Conservation (phyloP, 169 alveolate genomes). For the Babesia bigemina region DNA sequence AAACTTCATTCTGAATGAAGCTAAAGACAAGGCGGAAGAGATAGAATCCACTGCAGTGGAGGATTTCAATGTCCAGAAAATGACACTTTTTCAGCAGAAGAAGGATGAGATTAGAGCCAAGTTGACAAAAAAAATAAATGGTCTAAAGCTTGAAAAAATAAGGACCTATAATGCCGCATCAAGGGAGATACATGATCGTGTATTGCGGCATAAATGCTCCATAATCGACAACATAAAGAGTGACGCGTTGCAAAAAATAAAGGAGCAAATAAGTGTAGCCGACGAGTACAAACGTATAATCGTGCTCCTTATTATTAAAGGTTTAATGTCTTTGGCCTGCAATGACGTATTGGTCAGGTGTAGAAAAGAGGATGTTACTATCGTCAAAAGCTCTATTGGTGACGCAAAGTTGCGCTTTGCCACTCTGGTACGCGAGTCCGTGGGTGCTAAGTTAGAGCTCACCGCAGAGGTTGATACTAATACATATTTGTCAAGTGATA, state of each 20-base stretch:
- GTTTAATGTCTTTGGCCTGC: constrained; percentile 77
- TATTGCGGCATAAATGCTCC: constrained; percentile 84
- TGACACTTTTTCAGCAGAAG: constrained; percentile 87
- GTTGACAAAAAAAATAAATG: constrained; percentile 75
- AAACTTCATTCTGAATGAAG: constrained; percentile 91
- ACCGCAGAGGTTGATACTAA: constrained; percentile 78
- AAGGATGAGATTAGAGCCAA: constrained; percentile 88
- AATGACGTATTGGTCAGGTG: constrained; percentile 83
- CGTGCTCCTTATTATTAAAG: constrained; percentile 80
- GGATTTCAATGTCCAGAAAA: constrained; percentile 90
- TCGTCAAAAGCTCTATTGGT: constrained; percentile 80
- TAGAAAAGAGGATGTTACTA: constrained; percentile 81
- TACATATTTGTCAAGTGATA: constrained; percentile 72
- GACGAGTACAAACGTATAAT: constrained; percentile 78
- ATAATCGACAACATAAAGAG: constrained; percentile 77
- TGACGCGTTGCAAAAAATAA: constrained; percentile 78
- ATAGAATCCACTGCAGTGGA: constrained; percentile 91
- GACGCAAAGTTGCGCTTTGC: constrained; percentile 78
- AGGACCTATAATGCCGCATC: constrained; percentile 87
- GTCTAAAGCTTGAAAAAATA: constrained; percentile 79
- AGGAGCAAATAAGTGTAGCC: constrained; percentile 62
- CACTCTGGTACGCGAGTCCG: constrained; percentile 72
- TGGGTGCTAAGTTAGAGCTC: constrained; percentile 74
- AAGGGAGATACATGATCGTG: constrained; percentile 85
- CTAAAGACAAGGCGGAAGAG: constrained; percentile 92